These are phyloP conservation scores for Cladosporium cucumerinum DNA, from an alignment of 2,329 filamentous ascomycete species.

Conservation along the genomic window DNA sequence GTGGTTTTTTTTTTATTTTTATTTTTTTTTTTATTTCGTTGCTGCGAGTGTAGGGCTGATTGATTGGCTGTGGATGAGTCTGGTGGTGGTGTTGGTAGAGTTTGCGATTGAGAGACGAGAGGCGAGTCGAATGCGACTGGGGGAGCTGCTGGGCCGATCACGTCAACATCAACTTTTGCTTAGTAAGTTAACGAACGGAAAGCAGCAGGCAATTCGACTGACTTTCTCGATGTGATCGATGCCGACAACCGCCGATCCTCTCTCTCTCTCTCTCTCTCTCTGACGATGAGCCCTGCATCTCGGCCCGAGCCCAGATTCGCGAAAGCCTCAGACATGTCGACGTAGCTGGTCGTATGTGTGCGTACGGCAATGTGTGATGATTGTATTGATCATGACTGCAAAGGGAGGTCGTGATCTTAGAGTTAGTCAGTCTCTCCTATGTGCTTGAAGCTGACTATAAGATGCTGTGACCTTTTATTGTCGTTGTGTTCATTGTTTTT, in stretches of 20 bases:
- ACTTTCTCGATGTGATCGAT: conserved; percentile 2
- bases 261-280: no score
- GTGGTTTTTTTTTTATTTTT: not conserved
- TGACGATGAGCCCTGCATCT: no score
- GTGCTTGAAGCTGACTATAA: no score
- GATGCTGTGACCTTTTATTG: no score
- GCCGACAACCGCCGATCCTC: not conserved
- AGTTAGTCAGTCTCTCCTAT: no score
- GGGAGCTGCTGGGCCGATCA: conserved; percentile 1
- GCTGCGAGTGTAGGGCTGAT: not conserved
- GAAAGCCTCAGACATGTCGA: conserved; percentile 1
- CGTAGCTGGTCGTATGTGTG: not conserved
- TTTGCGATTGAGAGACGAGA: not conserved
- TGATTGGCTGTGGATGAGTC: not conserved
- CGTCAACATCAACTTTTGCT: conserved; percentile 15
- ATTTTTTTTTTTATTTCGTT: not conserved
- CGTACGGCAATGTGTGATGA: not conserved
- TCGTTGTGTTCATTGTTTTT: no score
- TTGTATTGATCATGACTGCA: not conserved
- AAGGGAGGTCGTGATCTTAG: not conserved
- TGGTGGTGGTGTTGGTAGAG: not conserved
- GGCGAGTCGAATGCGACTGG: not conserved
- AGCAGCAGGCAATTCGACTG: no score
- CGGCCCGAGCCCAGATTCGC: conserved; percentile 1
- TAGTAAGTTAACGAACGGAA: not conserved